Percentiles rank a stretch among this genome's conserved stretches.
Conservation (phyloP, 441 rosid species). For the Erodium moschatum region DNA sequence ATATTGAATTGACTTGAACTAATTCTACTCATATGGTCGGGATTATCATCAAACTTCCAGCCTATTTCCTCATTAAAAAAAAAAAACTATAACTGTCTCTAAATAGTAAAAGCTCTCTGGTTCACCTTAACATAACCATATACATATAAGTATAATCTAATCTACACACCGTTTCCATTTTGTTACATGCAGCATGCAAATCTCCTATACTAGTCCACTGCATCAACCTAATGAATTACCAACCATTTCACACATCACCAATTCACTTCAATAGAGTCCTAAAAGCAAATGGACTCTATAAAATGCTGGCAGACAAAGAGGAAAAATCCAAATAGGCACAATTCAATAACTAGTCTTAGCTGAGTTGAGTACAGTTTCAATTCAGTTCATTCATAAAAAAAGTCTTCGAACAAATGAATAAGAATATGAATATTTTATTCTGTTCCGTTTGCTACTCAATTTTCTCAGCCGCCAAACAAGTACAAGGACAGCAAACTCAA, state of each 20-base stretch:
- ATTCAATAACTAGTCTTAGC: background rate
- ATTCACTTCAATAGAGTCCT: background rate
- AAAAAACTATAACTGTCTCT: background rate
- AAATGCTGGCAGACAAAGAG: background rate
- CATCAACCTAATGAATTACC: background rate
- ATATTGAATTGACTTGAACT: too few relatives aligned
- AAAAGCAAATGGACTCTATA: background rate
- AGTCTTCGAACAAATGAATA: background rate
- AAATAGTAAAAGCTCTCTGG: background rate
- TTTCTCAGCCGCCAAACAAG: conserved; percentile 9
- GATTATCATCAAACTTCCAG: too few relatives aligned
- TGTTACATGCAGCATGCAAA: background rate
- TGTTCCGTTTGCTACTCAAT: background rate
- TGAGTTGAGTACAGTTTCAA: background rate
- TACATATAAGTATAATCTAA: background rate
- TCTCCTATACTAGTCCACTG: background rate
- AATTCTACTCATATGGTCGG: too few relatives aligned
- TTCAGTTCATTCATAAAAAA: background rate
- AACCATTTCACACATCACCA: background rate
- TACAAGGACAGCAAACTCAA: background rate
- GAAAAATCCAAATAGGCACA: background rate
- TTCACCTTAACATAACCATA: background rate
- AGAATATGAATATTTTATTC: conserved; percentile 3
- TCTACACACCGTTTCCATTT: background rate
- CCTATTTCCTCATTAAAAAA: background rate